A percentile compares a stretch with the other conserved stretches of the same genome.
phyloP scores from a whole-genome alignment of 257 asterid genomes.

The Fraxinus pennsylvanica region DNA sequence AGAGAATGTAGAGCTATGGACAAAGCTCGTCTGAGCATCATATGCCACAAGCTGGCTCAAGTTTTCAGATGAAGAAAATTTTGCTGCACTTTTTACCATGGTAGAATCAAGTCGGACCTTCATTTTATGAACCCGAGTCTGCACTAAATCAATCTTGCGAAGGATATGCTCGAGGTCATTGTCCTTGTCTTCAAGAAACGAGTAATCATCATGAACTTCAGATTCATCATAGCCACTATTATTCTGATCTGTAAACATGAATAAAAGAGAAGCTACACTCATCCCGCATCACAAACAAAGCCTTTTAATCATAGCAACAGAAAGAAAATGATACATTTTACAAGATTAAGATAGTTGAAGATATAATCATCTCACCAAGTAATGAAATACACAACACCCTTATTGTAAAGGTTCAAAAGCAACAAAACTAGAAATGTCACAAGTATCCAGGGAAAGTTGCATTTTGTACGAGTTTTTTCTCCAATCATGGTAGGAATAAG shows the following conservation, averaged over 20 bases:
- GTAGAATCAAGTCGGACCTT: conserved; percentile 62
- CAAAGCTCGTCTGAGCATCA: conserved; percentile 62
- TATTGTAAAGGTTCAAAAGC: not conserved
- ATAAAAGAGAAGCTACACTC: conserved; percentile 18
- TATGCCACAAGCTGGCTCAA: conserved; percentile 58
- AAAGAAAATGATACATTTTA: conserved; percentile 5
- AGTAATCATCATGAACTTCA: conserved; percentile 43
- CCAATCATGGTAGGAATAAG: not conserved
- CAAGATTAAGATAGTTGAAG: not conserved
- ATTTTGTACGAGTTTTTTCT: not conserved
- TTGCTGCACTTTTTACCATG: conserved; percentile 54
- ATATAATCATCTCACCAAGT: not conserved
- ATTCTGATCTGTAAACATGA: conserved; percentile 47
- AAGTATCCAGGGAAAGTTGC: not conserved
- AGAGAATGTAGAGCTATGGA: conserved; percentile 73
- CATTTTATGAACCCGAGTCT: conserved; percentile 60
- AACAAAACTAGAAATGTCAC: not conserved
- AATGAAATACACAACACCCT: not conserved
- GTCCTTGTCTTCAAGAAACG: conserved; percentile 46
- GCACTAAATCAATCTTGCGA: conserved; percentile 64
- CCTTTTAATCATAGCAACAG: not conserved
- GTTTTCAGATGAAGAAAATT: conserved; percentile 89
- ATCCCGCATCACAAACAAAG: not conserved
- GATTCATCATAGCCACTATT: conserved; percentile 47
- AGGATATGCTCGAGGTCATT: conserved; percentile 59